Percentiles rank a stretch among this genome's conserved stretches.
phyloP scores from a whole-genome alignment of 371 early-diverging fungal genomes.

The Mucor circinelloides region DNA sequence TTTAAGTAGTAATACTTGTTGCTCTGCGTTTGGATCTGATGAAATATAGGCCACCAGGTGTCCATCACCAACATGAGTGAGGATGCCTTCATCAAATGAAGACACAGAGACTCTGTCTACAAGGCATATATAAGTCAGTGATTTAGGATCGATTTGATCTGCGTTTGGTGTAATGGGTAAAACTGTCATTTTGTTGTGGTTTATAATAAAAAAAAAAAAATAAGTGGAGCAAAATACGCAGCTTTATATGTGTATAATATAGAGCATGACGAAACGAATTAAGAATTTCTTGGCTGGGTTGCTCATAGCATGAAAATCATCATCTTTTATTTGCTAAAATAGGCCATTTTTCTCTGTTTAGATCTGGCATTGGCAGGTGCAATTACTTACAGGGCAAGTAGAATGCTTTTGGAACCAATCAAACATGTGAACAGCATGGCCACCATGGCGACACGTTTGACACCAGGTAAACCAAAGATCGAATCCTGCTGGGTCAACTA shows the following conservation, averaged over 20 bases:
- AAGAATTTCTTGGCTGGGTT: conserved; percentile 10
- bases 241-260: neutral
- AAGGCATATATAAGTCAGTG: conserved; percentile 10
- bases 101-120: conserved; percentile 19
- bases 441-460: conserved; percentile 95
- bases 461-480: conserved; percentile 98
- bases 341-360: conserved; percentile 4
- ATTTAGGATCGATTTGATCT: conserved; percentile 6
- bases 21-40: conserved; percentile 14
- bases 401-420: conserved; percentile 88
- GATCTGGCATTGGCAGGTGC: conserved; percentile 70
- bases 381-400: conserved; percentile 90
- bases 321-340: neutral
- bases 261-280: neutral
- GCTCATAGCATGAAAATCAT: neutral
- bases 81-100: conserved; percentile 4
- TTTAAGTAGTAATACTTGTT: conserved; percentile 19
- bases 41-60: conserved; percentile 23
- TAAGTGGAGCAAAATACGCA: neutral
- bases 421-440: conserved; percentile 87
- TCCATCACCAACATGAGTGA: conserved; percentile 21
- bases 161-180: conserved; percentile 19
- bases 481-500: conserved; percentile 65
- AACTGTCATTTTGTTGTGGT: conserved; percentile 13
- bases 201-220: neutral